phyloP scores from a whole-genome alignment of 306 rosid genomes.

The Malus sieversii region DNA sequence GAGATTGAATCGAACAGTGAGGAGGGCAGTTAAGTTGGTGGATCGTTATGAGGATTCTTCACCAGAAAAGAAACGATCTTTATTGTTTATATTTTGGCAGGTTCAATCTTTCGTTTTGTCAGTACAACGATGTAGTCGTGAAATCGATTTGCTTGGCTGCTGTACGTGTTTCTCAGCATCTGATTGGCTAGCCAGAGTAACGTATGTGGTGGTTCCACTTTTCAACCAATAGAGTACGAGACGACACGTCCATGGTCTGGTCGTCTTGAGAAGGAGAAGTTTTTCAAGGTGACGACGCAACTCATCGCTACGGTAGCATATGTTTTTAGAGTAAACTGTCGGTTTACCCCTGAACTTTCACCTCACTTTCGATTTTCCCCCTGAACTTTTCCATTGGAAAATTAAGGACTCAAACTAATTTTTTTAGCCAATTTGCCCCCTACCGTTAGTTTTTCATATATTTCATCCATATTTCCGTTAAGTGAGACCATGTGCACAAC shows the following conservation, averaged over 20 bases:
- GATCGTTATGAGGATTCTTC: neutral
- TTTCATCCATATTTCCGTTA: too few relatives aligned
- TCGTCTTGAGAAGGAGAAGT: too few relatives aligned
- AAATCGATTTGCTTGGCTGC: neutral
- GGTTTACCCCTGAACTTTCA: too few relatives aligned
- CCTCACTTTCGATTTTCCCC: too few relatives aligned
- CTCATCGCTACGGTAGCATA: too few relatives aligned
- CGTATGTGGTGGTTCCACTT: slow-evolving; percentile 12
- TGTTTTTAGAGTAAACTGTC: too few relatives aligned
- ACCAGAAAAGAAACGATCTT: neutral
- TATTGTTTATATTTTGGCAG: neutral
- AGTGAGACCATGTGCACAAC: too few relatives aligned
- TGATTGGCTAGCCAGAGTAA: slow-evolving; percentile 32
- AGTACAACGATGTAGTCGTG: neutral
- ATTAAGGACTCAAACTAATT: too few relatives aligned
- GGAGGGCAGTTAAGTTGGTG: neutral
- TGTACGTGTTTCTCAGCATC: slow-evolving; percentile 15
- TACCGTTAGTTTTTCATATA: too few relatives aligned
- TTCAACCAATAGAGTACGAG: slow-evolving; percentile 44
- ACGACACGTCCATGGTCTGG: slow-evolving; percentile 31
- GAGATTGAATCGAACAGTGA: neutral
- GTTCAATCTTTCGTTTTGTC: neutral
- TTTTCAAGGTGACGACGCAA: too few relatives aligned
- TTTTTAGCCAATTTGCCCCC: too few relatives aligned
- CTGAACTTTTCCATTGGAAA: too few relatives aligned